Evolutionary conservation across 371 early-diverging fungal species (phyloP).

Genomic region (Lichtheimia ramosa): DNA sequence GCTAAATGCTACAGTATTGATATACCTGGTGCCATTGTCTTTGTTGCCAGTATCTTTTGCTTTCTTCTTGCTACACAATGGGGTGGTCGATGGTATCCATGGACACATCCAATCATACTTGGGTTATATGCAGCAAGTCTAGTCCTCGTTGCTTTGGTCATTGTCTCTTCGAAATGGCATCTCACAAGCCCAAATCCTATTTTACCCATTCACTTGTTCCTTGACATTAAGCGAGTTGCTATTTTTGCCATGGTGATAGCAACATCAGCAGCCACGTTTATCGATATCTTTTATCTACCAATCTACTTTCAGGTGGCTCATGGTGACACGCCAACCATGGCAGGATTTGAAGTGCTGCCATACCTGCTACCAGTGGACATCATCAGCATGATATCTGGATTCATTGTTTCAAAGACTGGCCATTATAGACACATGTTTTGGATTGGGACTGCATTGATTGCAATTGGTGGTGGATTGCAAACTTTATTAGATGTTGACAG

Average conservation of each 20-base stretch:
- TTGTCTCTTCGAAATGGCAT: conserved; percentile 21
- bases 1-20: conserved; percentile 16
- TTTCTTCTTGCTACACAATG: conserved; percentile 62
- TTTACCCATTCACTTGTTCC: conserved; percentile 49
- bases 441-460: conserved; percentile 48
- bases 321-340: conserved; percentile 48
- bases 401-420: conserved; percentile 48
- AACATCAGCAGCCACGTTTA: conserved; percentile 53
- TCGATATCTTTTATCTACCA: conserved; percentile 64
- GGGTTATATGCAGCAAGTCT: conserved; percentile 18
- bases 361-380: conserved; percentile 58
- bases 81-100: conserved; percentile 61
- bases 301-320: conserved; percentile 79
- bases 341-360: conserved; percentile 66
- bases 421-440: conserved; percentile 50
- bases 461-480: conserved; percentile 51
- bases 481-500: conserved; percentile 38
- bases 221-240: conserved; percentile 39
- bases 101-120: conserved; percentile 52
- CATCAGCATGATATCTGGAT: conserved; percentile 52
- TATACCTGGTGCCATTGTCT: conserved; percentile 28
- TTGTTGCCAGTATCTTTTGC: conserved; percentile 38
- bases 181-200: conserved; percentile 30
- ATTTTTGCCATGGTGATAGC: conserved; percentile 45
- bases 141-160: conserved; percentile 27